Evolutionary conservation across 108 stramenopile species (phyloP).

Genomic region (Pseudonitzschia delicatissima): DNA sequence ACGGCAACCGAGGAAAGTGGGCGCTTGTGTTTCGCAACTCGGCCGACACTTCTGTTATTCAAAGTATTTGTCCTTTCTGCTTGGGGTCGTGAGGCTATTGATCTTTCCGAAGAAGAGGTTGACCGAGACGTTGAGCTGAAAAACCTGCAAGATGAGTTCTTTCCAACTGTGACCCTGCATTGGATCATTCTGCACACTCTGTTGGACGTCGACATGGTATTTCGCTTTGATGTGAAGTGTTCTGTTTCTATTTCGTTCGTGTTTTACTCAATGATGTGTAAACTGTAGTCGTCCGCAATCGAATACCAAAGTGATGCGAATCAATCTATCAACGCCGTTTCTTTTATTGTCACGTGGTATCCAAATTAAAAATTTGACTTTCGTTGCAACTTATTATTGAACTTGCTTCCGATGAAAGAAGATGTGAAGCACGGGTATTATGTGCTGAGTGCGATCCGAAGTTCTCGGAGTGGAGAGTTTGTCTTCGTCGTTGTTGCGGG

Average conservation of each 20-base stretch:
- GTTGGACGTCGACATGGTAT: background rate
- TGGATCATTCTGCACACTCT: background rate
- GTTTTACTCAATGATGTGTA: no score
- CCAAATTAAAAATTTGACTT: no score
- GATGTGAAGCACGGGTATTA: no score
- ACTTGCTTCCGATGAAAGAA: no score
- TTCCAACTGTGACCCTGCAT: background rate
- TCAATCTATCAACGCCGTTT: no score
- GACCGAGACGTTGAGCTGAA: background rate
- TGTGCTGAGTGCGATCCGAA: no score
- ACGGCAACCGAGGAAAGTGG: background rate
- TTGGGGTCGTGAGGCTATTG: background rate
- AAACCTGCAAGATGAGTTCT: background rate
- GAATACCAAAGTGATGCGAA: no score
- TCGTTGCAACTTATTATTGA: no score
- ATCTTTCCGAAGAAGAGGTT: background rate
- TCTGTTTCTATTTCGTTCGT: background rate
- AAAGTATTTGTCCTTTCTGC: background rate
- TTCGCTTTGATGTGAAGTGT: background rate
- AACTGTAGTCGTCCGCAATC: no score
- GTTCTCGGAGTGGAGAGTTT: no score
- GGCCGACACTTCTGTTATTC: background rate
- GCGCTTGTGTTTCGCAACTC: background rate
- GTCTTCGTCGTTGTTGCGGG: no score
- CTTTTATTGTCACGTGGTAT: no score